These are phyloP conservation scores for Phylloporus scabripes DNA, from an alignment of 768 basidiomycete genomes.

Conservation along the genomic window DNA sequence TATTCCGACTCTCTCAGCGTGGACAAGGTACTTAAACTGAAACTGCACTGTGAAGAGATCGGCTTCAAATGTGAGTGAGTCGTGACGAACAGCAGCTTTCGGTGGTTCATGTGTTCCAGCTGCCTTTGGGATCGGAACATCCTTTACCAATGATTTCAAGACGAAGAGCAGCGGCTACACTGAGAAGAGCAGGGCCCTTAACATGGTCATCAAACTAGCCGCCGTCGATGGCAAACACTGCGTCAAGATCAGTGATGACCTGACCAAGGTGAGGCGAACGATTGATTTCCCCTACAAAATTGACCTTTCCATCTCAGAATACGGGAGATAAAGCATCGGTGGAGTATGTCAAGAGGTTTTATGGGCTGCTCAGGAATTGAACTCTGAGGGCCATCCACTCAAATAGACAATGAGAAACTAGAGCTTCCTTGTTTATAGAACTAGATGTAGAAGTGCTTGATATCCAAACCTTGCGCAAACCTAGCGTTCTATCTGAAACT, in stretches of 20 bases:
- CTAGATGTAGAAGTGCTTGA: background rate
- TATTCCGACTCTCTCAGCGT: constrained; percentile 81
- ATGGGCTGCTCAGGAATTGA: constrained; percentile 6
- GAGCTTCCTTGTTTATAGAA: background rate
- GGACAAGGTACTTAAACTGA: constrained; percentile 62
- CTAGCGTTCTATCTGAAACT: no score
- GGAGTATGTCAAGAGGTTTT: constrained; percentile 45
- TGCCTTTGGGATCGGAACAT: constrained; percentile 92
- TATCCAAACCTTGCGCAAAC: background rate
- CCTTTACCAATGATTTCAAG: constrained; percentile 83
- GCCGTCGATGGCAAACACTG: constrained; percentile 69
- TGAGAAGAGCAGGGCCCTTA: constrained; percentile 74
- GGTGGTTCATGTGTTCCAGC: constrained; percentile 38
- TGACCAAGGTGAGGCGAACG: constrained; percentile 55
- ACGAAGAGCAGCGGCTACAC: constrained; percentile 37
- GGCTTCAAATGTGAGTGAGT: constrained; percentile 54
- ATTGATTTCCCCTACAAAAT: background rate
- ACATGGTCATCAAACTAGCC: constrained; percentile 92
- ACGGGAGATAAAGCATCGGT: constrained; percentile 63
- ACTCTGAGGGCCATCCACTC: background rate
- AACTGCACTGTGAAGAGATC: constrained; percentile 65
- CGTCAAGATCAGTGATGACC: constrained; percentile 92
- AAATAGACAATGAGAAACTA: background rate
- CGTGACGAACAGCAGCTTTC: background rate
- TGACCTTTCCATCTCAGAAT: constrained; percentile 40